Conservation (phyloP, 306 rosid species). For the Castanopsis chinensis region DNA sequence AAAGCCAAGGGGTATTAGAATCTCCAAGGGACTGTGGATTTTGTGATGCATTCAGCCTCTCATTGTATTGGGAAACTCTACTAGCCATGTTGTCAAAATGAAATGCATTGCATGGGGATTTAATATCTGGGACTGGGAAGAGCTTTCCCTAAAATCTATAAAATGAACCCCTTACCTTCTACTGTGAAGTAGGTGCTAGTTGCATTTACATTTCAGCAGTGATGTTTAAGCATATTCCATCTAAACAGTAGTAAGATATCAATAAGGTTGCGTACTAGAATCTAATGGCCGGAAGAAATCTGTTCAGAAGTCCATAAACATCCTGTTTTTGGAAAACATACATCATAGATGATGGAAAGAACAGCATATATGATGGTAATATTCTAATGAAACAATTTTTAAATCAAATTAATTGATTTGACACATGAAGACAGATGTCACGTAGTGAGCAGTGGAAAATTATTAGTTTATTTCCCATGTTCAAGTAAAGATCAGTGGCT, state of each 20-base stretch:
- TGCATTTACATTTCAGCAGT: background rate
- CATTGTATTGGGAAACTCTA: background rate
- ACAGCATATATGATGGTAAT: background rate
- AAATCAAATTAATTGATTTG: background rate
- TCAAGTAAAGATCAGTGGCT: no score
- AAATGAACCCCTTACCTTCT: background rate
- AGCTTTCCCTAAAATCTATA: background rate
- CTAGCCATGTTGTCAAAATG: background rate
- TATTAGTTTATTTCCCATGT: background rate
- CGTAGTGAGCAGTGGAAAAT: background rate
- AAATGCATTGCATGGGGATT: background rate
- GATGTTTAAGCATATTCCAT: background rate
- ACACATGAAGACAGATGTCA: background rate
- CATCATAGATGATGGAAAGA: no score
- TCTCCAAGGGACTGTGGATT: background rate
- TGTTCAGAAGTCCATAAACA: no score
- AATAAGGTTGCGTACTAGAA: background rate
- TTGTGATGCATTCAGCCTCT: background rate
- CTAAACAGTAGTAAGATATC: background rate
- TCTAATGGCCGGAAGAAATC: no score
- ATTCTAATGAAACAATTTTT: background rate
- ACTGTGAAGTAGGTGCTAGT: background rate
- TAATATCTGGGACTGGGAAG: background rate
- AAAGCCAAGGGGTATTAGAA: background rate
- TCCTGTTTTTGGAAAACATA: no score